Evolutionary conservation across 2,329 filamentous ascomycete species (phyloP).

Genomic region (Diaporthe humulicola): DNA sequence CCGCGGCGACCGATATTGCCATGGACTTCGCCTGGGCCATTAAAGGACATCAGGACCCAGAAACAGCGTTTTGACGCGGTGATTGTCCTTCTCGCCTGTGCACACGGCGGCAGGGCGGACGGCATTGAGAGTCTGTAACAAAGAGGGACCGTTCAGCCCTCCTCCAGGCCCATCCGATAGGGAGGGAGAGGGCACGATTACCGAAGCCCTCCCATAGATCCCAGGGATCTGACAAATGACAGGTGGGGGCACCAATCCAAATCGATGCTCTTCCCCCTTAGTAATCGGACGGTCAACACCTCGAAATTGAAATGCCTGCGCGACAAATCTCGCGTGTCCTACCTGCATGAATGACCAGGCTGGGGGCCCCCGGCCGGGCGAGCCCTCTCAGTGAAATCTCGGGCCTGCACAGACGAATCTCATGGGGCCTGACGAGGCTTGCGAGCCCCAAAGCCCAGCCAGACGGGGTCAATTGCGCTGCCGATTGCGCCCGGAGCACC

Average conservation of each 20-base stretch:
- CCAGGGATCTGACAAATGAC: conserved; percentile 22
- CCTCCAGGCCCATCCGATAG: background rate
- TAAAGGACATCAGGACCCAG: background rate
- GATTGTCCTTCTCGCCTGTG: conserved; percentile 8
- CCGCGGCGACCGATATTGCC: conserved; percentile 4
- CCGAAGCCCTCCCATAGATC: conserved; percentile 21
- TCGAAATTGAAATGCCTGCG: conserved; percentile 1
- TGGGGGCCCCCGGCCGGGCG: conserved; percentile 3
- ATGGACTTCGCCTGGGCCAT: background rate
- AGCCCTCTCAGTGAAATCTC: background rate
- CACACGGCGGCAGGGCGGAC: background rate
- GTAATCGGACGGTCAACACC: conserved; percentile 4
- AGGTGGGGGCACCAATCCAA: conserved; percentile 21
- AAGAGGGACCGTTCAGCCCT: conserved; percentile 5
- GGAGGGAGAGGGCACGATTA: conserved; percentile 13
- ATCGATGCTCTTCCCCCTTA: background rate
- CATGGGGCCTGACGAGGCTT: conserved; percentile 6
- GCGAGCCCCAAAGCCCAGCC: background rate
- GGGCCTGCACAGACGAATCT: conserved; percentile 15
- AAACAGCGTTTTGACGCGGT: background rate
- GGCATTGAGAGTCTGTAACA: conserved; percentile 2
- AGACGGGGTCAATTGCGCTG: conserved; percentile 21
- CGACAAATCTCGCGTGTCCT: conserved; percentile 22
- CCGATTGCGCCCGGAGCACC: conserved; percentile 10
- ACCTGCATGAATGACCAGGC: conserved; percentile 10